Conservation (phyloP, 345 rosid genomes). For the Populus davidiana region DNA sequence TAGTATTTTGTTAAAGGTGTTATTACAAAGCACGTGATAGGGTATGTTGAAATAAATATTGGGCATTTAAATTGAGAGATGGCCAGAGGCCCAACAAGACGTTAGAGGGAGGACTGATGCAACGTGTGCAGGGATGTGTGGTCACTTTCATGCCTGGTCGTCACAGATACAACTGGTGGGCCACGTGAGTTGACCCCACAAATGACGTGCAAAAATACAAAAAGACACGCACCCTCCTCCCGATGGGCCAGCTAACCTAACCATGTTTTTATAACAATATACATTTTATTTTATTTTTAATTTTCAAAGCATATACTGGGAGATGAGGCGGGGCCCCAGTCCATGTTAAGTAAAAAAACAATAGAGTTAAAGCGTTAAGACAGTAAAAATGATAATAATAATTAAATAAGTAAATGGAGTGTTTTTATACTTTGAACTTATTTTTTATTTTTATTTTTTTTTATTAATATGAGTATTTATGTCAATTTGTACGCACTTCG, state of each 20-base stretch:
- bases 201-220: conserved; percentile 37
- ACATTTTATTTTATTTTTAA: no score
- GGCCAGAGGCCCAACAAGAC: neutral
- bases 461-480: no score
- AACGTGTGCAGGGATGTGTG: conserved; percentile 18
- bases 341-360: neutral
- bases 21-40: neutral
- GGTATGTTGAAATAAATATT: neutral
- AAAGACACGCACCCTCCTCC: conserved; percentile 1
- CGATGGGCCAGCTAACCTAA: neutral
- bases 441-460: no score
- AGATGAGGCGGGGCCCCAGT: neutral
- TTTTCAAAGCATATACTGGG: no score
- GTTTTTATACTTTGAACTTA: no score
- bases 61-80: neutral
- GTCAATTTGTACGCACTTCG: no score
- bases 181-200: conserved; percentile 41
- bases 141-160: conserved; percentile 35
- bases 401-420: no score
- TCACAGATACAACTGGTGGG: conserved; percentile 28
- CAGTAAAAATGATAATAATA: no score
- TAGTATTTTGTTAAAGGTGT: no score
- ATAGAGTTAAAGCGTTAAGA: no score
- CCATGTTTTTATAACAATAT: neutral
- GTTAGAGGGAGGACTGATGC: neutral